These are phyloP conservation scores for Picochlorum sp. DNA, from an alignment of 139 green algal species.

Conservation along the genomic window DNA sequence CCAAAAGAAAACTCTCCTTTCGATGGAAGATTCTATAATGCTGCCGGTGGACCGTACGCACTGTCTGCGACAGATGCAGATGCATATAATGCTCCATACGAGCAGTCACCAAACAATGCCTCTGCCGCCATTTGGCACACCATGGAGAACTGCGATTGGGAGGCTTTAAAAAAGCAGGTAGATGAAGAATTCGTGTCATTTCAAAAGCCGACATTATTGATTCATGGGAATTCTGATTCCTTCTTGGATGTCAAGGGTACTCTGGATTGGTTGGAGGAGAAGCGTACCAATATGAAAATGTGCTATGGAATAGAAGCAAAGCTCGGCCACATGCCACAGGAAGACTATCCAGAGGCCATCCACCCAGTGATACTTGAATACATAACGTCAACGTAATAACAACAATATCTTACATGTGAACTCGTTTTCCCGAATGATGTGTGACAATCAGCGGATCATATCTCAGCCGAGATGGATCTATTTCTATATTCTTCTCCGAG, in stretches of 20 bases:
- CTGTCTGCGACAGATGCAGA: conserved; percentile 33
- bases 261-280: conserved; percentile 47
- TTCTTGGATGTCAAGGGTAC: conserved; percentile 43
- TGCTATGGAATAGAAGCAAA: conserved; percentile 31
- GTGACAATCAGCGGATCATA: conserved; percentile 30
- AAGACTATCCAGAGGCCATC: conserved; percentile 51
- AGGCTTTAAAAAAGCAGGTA: conserved; percentile 37
- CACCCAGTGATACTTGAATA: conserved; percentile 24
- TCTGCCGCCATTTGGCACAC: conserved; percentile 36
- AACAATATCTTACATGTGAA: not conserved
- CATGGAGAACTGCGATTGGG: conserved; percentile 52
- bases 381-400: not conserved
- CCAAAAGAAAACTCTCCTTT: conserved; percentile 26
- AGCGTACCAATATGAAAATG: conserved; percentile 46
- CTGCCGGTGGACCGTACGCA: conserved; percentile 47
- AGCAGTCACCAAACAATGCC: conserved; percentile 37
- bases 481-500: conserved; percentile 33
- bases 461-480: conserved; percentile 40
- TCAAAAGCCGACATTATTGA: conserved; percentile 46
- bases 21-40: conserved; percentile 35
- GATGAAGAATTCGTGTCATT: conserved; percentile 52
- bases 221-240: conserved; percentile 55
- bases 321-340: conserved; percentile 46
- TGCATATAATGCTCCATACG: conserved; percentile 15
- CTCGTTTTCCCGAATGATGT: conserved; percentile 1